Conservation (phyloP, 192 early-diverging fungal species). For the Coemansia interrupta region DNA sequence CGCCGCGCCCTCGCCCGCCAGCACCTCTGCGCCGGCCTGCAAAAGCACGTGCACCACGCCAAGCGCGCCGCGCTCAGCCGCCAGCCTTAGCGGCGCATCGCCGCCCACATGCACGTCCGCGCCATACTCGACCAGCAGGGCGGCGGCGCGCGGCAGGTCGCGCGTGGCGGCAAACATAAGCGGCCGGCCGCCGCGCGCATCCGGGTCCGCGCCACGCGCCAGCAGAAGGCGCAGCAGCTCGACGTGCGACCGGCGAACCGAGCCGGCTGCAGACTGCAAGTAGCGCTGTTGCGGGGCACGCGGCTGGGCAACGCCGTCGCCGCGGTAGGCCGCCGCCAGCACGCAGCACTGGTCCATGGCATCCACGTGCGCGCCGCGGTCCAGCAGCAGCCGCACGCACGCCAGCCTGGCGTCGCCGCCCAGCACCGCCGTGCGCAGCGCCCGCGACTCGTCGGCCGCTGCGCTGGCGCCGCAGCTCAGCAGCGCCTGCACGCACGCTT, state of each 20-base stretch:
- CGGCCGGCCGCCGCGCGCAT: conserved; percentile 30
- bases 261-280: not conserved
- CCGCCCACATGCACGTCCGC: conserved; percentile 9
- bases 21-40: not conserved
- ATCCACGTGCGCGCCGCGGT: conserved; percentile 21
- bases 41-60: not conserved
- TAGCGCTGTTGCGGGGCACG: conserved; percentile 10
- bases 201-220: conserved; percentile 28
- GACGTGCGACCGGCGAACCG: conserved; percentile 16
- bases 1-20: not conserved
- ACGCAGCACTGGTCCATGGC: conserved; percentile 40
- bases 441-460: conserved; percentile 20
- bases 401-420: conserved; percentile 31
- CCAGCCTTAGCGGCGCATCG: conserved; percentile 1
- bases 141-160: conserved; percentile 22
- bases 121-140: conserved; percentile 10
- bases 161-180: conserved; percentile 30
- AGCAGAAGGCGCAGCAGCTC: conserved; percentile 33
- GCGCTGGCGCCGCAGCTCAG: conserved; percentile 32
- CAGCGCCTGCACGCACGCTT: conserved; percentile 11
- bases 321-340: conserved; percentile 40
- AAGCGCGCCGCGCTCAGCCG: conserved; percentile 22
- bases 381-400: conserved; percentile 22
- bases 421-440: conserved; percentile 42
- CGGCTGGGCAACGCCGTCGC: conserved; percentile 30